Evolutionary conservation across 2,329 filamentous ascomycete genomes (phyloP).

Genomic region (Pyrenophora seminiperda): DNA sequence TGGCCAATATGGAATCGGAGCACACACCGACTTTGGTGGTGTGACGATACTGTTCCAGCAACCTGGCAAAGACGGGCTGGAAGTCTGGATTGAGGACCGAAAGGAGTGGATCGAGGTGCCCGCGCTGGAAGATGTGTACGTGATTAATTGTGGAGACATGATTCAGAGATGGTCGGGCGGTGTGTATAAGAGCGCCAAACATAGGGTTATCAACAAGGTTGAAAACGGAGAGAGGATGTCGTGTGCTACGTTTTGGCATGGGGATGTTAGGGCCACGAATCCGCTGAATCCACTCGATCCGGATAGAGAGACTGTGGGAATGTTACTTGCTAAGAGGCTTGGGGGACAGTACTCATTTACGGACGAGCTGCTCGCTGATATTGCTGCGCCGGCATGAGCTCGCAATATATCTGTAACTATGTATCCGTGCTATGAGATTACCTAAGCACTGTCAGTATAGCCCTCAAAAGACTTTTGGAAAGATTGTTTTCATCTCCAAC

Average conservation of each 20-base stretch:
- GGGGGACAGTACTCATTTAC: too few relatives aligned
- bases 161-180: slow-evolving; percentile 15
- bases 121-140: slow-evolving; percentile 7
- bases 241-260: background rate
- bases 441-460: too few relatives aligned
- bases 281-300: too few relatives aligned
- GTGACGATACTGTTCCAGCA: slow-evolving; percentile 23
- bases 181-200: slow-evolving; percentile 12
- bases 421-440: too few relatives aligned
- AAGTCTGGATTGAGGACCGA: slow-evolving; percentile 1
- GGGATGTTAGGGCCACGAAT: background rate
- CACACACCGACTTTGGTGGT: slow-evolving; percentile 25
- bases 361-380: too few relatives aligned
- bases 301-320: too few relatives aligned
- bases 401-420: too few relatives aligned
- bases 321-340: too few relatives aligned
- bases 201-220: slow-evolving; percentile 13
- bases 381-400: too few relatives aligned
- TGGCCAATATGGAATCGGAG: slow-evolving; percentile 1
- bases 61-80: slow-evolving; percentile 17
- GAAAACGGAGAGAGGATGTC: background rate
- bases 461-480: too few relatives aligned
- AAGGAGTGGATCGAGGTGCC: slow-evolving; percentile 13
- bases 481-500: too few relatives aligned
- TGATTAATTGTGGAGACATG: slow-evolving; percentile 17